Base-by-base conservation (phyloP, 345 rosid species). In the Laguncularia racemosa region DNA sequence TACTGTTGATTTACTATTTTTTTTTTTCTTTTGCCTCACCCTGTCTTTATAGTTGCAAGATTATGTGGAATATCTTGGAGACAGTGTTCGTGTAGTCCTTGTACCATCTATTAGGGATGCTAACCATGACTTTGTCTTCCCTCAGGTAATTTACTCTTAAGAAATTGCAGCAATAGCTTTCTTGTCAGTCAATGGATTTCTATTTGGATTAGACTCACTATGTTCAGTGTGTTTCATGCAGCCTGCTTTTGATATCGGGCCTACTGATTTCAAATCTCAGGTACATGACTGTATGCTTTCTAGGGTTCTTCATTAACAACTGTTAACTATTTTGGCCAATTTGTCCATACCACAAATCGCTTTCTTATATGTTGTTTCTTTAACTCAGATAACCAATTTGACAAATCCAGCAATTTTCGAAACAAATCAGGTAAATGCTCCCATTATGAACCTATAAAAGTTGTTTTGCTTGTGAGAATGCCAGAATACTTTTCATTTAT, bases 91-190 rank as follows among this genome's bases (percentile, higher is more conserved):
- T 8, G 84, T 85, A 72, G 59, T 89, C 65, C 73, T 87, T 57
- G 80, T 89, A 20, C 97, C 99, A 67, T 89, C 99, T 48, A 67
- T 69, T 20, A 81, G 96, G 23, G 99, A 93, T 68, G 95, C 97
- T 60, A 78, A 84, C 79, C 97, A 93, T 69, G 96, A 87, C 69
- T 81, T 79, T 54, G 83, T 93, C 73, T 93, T 85, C 80, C 99
- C 97, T 57, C 99, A 92, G 98, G 97, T 91, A 59, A 78, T 53
- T 54, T 66, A 28, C 45, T 33, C 21, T 23, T 26, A 55, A 40
- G 57, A 16, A 60, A 40, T 59, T 20, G 53, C 28, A 16, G n/a
- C 44, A 16, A 44, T 48, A 10, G 23, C 8, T n/a, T 53, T n/a
- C 14, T 11, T 51, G 26, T 28, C 13, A 51, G 33, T 49, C 45